Evolutionary conservation across 345 rosid genomes (phyloP), one percentile per base, ranked within the genome.

Genomic region (Heritiera littoralis): DNA sequence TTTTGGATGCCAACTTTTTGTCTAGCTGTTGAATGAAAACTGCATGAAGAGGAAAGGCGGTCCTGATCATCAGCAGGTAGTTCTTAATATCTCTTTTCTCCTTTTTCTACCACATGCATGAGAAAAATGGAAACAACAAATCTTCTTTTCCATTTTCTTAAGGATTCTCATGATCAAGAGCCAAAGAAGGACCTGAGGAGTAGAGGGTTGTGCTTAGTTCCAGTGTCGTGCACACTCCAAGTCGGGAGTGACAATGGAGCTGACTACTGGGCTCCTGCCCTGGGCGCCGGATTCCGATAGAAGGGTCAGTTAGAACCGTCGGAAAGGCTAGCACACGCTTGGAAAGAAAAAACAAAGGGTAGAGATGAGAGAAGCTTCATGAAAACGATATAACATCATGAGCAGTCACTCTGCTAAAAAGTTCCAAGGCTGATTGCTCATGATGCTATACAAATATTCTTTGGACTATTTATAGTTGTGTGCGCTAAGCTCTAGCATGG

Each of bases 371-470:
- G 61, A 17, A 52, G 43, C 75, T 18, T 81, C 74, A 52, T 46
- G 59, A 59, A 78, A 85, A 80, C 81, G 87, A 77, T 93, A 95
- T 92, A 95, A 92, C 96, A 93, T 93, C 99, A 93, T 86, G 88
- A 93, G 97, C 98, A 95, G 92, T 88, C 99, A 95, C 87, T 88
- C 97, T 91, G 91, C 93, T 86, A 78, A 86, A 85, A 83, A 56
- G 75, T 86, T 70, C 83, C 38, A 94, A 93, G 98, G 95, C 93
- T 97, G 98, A 94, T 92, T 97, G 97, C 99, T 97, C 97, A 87
- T 93, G 99, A 97, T 97, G 99, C 91, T 95, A 95, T 95, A 89
- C 89, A 87, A 77, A 35, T 49, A 28, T 14, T 80, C 38, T 30
- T 45, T 52, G 55, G 55, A 20, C 41, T 13, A 58, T 70, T 51